phyloP scores from a whole-genome alignment of 1,284 basidiomycete genomes.

The Puccinia hordei region DNA sequence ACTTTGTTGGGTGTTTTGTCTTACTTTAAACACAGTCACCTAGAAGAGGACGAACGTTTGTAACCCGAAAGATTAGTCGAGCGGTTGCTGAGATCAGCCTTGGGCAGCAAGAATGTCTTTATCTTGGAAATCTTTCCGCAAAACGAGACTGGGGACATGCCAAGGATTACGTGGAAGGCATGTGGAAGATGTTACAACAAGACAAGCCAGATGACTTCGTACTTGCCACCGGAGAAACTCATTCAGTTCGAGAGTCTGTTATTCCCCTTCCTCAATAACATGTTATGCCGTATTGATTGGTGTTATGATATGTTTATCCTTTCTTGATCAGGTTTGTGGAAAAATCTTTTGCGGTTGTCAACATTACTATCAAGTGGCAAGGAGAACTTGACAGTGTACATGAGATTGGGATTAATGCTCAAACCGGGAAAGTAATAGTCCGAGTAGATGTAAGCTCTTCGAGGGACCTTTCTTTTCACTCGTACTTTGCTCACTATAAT shows the following conservation, averaged over 20 bases:
- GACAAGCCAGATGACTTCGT: slow-evolving; percentile 78
- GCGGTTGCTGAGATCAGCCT: slow-evolving; percentile 83
- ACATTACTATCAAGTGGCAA: slow-evolving; percentile 74
- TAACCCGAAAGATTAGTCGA: slow-evolving; percentile 85
- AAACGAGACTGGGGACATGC: slow-evolving; percentile 90
- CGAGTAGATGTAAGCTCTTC: slow-evolving; percentile 69
- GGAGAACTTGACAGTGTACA: slow-evolving; percentile 67
- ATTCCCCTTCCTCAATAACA: background rate
- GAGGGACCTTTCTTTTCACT: slow-evolving; percentile 69
- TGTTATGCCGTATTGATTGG: background rate
- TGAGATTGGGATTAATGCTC: slow-evolving; percentile 72
- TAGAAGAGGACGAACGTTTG: slow-evolving; percentile 83
- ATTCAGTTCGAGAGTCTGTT: slow-evolving; percentile 72
- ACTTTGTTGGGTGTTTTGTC: background rate
- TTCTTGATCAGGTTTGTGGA: slow-evolving; percentile 67
- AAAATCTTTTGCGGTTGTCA: slow-evolving; percentile 73
- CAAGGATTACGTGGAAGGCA: slow-evolving; percentile 84
- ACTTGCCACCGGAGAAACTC: slow-evolving; percentile 87
- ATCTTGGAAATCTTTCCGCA: slow-evolving; percentile 85
- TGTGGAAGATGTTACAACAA: slow-evolving; percentile 93
- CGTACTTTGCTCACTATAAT: slow-evolving; percentile 9
- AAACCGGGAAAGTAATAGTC: slow-evolving; percentile 71
- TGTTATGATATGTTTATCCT: background rate
- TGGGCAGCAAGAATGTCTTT: slow-evolving; percentile 80
- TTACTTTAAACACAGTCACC: slow-evolving; percentile 65